Conservation (phyloP, 2,329 filamentous ascomycete genomes). For the Neonectria punicea region DNA sequence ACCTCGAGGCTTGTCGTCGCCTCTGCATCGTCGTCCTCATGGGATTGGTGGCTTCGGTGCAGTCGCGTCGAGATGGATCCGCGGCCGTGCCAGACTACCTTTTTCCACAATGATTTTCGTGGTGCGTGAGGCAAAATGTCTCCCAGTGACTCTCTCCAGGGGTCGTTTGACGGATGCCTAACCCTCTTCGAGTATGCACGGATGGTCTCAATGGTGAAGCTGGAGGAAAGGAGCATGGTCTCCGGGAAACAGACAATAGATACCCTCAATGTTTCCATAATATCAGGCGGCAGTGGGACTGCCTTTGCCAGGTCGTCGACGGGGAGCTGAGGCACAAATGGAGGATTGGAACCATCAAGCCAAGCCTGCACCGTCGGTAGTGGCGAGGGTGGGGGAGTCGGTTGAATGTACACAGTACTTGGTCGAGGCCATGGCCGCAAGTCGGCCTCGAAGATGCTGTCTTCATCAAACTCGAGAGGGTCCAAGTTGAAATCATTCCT, state of each 20-base stretch:
- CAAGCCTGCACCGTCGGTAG: conserved; percentile 50
- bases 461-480: conserved; percentile 33
- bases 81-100: conserved; percentile 47
- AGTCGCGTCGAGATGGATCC: conserved; percentile 29
- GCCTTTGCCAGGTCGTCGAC: conserved; percentile 51
- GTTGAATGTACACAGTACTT: conserved; percentile 44
- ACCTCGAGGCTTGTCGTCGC: conserved; percentile 28
- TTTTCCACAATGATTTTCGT: conserved; percentile 50
- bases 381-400: conserved; percentile 49
- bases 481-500: conserved; percentile 28
- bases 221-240: conserved; percentile 66
- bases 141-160: conserved; percentile 30
- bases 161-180: conserved; percentile 51
- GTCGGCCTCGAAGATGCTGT: conserved; percentile 29
- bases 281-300: conserved; percentile 62
- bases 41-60: conserved; percentile 28
- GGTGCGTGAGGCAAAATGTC: conserved; percentile 29
- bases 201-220: conserved; percentile 67
- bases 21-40: conserved; percentile 20
- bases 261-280: conserved; percentile 64
- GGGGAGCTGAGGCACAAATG: conserved; percentile 43
- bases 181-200: conserved; percentile 65
- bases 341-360: conserved; percentile 47
- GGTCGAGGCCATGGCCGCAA: conserved; percentile 25
- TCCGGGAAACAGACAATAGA: conserved; percentile 68